Conservation (phyloP, 805 yeast genomes). For the Candida pseudoglaebosa region DNA sequence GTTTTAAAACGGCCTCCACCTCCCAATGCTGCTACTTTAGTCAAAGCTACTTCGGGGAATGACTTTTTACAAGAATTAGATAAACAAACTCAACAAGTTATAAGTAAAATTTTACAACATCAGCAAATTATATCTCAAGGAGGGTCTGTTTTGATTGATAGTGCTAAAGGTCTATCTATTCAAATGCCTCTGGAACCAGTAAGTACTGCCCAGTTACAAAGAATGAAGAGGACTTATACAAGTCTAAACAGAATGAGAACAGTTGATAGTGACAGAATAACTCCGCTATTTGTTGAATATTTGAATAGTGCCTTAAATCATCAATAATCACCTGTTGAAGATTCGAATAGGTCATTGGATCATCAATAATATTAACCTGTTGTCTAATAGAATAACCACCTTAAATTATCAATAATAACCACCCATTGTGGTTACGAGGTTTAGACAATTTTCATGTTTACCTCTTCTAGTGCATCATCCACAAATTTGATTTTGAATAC, state of each 20-base stretch:
- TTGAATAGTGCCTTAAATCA: constrained; percentile 56
- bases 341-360: no score
- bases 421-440: no score
- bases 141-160: constrained; percentile 45
- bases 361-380: background rate
- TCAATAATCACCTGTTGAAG: constrained; percentile 17
- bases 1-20: constrained; percentile 60
- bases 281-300: constrained; percentile 73
- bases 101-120: constrained; percentile 57
- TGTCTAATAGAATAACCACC: no score
- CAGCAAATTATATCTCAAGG: constrained; percentile 52
- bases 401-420: no score
- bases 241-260: constrained; percentile 74
- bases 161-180: constrained; percentile 43
- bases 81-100: constrained; percentile 60
- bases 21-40: constrained; percentile 80
- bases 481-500: no score
- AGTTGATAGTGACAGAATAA: constrained; percentile 65
- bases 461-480: no score
- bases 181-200: constrained; percentile 61
- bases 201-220: constrained; percentile 73
- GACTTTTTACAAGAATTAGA: constrained; percentile 79
- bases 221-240: constrained; percentile 82
- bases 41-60: constrained; percentile 74
- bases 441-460: no score